A percentile compares a stretch with the other conserved stretches of the same genome.
Evolutionary conservation across 441 rosid species (phyloP).

Genomic region (Metrosideros polymorpha): DNA sequence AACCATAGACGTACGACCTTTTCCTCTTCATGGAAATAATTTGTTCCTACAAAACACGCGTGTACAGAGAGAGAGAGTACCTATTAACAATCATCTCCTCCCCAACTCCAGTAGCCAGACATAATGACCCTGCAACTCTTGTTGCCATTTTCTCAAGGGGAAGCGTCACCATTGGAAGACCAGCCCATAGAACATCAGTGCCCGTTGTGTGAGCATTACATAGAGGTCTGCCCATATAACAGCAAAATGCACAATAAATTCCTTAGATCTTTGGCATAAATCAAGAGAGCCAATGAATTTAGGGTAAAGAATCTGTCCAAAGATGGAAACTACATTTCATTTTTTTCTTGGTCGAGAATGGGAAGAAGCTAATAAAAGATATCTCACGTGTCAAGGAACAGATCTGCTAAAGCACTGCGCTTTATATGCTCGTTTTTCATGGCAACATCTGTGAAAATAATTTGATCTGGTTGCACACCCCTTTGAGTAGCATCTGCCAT

Average conservation of each 20-base stretch:
- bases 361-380: not conserved
- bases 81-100: slow-evolving; percentile 95
- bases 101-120: slow-evolving; percentile 94
- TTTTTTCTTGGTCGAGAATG: not conserved
- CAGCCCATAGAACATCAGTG: slow-evolving; percentile 98
- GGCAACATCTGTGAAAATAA: slow-evolving; percentile 97
- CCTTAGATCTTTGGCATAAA: not conserved
- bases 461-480: slow-evolving; percentile 89
- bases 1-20: not conserved
- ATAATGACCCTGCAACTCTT: slow-evolving; percentile 97
- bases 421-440: slow-evolving; percentile 94
- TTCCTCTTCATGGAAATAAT: not conserved
- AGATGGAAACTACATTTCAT: not conserved
- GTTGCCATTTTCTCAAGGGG: slow-evolving; percentile 99
- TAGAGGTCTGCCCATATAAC: slow-evolving; percentile 49
- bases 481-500: slow-evolving; percentile 74
- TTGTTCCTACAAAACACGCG: not conserved
- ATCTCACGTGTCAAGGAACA: slow-evolving; percentile 84
- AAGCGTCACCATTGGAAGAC: slow-evolving; percentile 89
- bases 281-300: not conserved
- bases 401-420: slow-evolving; percentile 95
- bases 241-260: not conserved
- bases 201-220: slow-evolving; percentile 99
- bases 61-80: slow-evolving; percentile 19
- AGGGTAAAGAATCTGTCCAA: not conserved